Evolutionary conservation across 805 yeast species (phyloP), one percentile per base, ranked within the genome.

Genomic region (Brettanomyces naardenensis): DNA sequence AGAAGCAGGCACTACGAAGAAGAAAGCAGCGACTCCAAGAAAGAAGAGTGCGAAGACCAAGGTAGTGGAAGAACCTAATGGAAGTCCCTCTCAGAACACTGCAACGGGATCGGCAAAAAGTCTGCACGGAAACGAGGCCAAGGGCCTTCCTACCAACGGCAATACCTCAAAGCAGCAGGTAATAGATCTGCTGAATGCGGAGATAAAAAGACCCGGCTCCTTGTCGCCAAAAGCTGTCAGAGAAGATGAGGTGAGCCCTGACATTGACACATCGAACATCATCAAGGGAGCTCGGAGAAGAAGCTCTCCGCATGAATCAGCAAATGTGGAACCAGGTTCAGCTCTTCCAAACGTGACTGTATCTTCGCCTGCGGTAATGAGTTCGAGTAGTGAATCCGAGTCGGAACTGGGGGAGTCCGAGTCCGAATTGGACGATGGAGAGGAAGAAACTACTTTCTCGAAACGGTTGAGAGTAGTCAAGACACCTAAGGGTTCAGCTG

Each of bases 401-500:
- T 43, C 46, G 1, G 46, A 42, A 2, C 44, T 51, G 1, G 44
- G 46, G 10, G 53, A 52, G 1, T 43, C 46, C 11, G 48, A 43
- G 20, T 45, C 43, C 15, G 52, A 44, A 5, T 40, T 44, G 11
- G 45, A 38, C 5, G 49, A 54, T 6, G 52, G 55, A 13, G 44
- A 56, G 21, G 43, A 47, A 10, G 29, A 46, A 3, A 43, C 41
- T 4, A 14, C 26, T 6, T 31, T 31, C 21, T 19, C 34, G 5
- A 31, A 20, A 31, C 15, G 34, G 13, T 15, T 31, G 18, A 19
- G 34, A 20, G 14, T 31, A 20, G 34, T 31, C 26, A 52, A 48
- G 22, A 62, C 56, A 31, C 62, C 66, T 39, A 59, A 73, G 40
- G 62, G 69, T 15, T 78, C 72, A 4, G 65, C 66, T 28, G 64